These are phyloP conservation scores for Plasmodium cynomolgi DNA, from an alignment of 169 alveolate genomes.

Conservation along the genomic window DNA sequence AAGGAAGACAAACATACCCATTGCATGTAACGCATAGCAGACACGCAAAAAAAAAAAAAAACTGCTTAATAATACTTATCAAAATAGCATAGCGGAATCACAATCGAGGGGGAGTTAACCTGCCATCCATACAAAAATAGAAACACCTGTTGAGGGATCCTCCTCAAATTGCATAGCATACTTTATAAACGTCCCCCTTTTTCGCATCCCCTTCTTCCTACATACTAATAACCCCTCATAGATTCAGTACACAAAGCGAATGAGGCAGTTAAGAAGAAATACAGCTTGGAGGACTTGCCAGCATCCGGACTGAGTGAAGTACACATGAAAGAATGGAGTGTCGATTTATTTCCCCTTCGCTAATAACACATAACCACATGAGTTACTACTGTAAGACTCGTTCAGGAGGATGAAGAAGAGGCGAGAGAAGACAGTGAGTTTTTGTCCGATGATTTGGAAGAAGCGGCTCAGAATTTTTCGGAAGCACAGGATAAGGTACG, in stretches of 20 bases:
- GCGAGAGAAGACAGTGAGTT: constrained; percentile 58
- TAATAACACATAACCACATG: neutral
- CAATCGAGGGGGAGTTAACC: neutral
- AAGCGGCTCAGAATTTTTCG: constrained; percentile 57
- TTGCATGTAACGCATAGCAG: neutral
- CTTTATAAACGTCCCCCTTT: neutral
- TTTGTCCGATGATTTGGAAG: constrained; percentile 43
- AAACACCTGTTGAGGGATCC: neutral
- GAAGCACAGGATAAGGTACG: constrained; percentile 12
- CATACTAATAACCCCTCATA: neutral
- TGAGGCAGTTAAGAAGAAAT: constrained; percentile 18
- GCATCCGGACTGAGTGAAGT: constrained; percentile 66
- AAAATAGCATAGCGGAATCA: neutral
- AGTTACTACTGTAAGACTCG: constrained; percentile 6
- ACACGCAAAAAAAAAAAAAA: no score
- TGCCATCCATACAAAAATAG: neutral
- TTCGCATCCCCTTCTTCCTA: neutral
- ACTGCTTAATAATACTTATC: no score
- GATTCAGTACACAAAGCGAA: constrained; percentile 17
- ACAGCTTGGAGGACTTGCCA: constrained; percentile 44
- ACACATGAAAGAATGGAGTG: neutral
- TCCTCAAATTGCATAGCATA: neutral
- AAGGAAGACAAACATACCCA: neutral
- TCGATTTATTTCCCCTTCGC: neutral
- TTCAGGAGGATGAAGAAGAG: constrained; percentile 73